Evolutionary conservation across 352 stramenopile species (phyloP), one percentile per base, ranked within the genome.

Genomic region (Aphanomyces stellatus): DNA sequence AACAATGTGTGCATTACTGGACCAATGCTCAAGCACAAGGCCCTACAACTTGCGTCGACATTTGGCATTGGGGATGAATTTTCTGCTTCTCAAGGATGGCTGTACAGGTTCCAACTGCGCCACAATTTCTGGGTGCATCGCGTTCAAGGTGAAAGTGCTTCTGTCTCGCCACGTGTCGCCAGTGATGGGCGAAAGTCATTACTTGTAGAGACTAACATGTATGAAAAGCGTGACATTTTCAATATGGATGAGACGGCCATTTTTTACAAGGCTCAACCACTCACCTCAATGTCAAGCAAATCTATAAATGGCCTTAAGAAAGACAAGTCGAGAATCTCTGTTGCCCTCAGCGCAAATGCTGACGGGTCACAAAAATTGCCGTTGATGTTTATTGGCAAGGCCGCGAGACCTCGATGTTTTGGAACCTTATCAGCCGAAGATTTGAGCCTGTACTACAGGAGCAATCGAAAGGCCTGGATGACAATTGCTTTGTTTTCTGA

Each of bases 1-100:
- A 43, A 43, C 37, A 43, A 57, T n/a, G 49, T 57, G 7, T 57
- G 25, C 30, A 34, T 57, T 8, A 57, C 49, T 57, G 49, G 49
- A 7, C 49, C 25, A 11, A 37, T 37, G 30, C 30, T 57, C 25
- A 57, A 57, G 30, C 49, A 57, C 4, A 57, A 57, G 19, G 25
- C 49, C 28, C 25, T 37, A 10, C 24, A 34, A 37, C 15, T 57
- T 34, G 49, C 49, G 6, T 13, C 24, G 7, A 4, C 4, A n/a
- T 34, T 57, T 5, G 30, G 30, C 25, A 57, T 57, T 37, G 49
- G 49, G 15, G 19, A 30, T 37, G 11, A 5, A 34, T 57, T 57
- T 34, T 17, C 15, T 30, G 49, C 49, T 11, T 57, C 49, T 19
- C 49, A 57, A 57, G 49, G 49, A n/a, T 57, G 49, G 49, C 49